phyloP scores from a whole-genome alignment of 2,329 filamentous ascomycete species.

The Exserohilum rostratum region DNA sequence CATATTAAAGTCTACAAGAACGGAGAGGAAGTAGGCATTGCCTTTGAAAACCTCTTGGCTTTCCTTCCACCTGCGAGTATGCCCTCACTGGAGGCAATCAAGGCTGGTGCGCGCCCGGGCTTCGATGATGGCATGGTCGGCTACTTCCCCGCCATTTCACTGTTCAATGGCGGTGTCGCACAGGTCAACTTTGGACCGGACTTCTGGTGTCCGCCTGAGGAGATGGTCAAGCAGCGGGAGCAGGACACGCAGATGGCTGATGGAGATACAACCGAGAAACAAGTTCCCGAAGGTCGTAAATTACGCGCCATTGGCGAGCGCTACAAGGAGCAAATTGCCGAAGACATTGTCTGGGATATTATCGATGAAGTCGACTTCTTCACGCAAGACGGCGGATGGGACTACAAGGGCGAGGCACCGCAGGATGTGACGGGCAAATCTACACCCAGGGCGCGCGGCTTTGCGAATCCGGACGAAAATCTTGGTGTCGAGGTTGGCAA shows the following conservation, averaged over 20 bases:
- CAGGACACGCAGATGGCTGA: constrained; percentile 41
- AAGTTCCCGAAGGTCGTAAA: constrained; percentile 36
- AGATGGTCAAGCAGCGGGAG: constrained; percentile 54
- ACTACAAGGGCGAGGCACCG: constrained; percentile 46
- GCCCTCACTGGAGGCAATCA: constrained; percentile 69
- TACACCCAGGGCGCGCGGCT: constrained; percentile 47
- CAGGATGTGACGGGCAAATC: constrained; percentile 42
- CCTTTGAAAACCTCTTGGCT: constrained; percentile 84
- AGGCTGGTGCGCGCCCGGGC: constrained; percentile 79
- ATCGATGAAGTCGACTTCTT: constrained; percentile 94
- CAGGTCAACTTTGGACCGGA: constrained; percentile 94
- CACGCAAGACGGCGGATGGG: constrained; percentile 67
- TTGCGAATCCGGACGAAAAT: constrained; percentile 46
- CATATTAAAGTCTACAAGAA: constrained; percentile 93
- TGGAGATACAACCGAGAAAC: constrained; percentile 18
- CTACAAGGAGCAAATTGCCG: constrained; percentile 90
- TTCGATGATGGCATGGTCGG: constrained; percentile 94
- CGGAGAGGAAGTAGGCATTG: constrained; percentile 80
- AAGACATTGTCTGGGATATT: constrained; percentile 91
- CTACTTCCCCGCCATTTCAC: constrained; percentile 92
- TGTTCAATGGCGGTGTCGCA: constrained; percentile 87
- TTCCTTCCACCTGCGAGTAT: constrained; percentile 91
- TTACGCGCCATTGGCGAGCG: constrained; percentile 73
- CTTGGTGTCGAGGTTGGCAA: constrained; percentile 46
- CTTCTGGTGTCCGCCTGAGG: constrained; percentile 85